Percentiles rank a stretch among this genome's conserved stretches.
phyloP scores from a whole-genome alignment of 2,329 filamentous ascomycete genomes.

The Verticillium longisporum region DNA sequence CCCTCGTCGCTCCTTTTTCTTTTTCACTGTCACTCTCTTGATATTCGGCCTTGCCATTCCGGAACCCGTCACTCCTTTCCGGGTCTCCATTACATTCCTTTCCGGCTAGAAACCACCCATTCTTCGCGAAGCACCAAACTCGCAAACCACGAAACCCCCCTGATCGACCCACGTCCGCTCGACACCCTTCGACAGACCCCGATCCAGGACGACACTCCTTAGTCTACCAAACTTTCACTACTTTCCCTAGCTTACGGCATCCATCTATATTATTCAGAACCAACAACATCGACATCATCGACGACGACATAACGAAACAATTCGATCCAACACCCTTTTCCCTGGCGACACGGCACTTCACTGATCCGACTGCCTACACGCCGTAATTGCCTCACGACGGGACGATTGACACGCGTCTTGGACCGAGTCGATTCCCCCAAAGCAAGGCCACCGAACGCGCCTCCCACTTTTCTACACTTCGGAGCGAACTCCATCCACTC shows the following conservation, averaged over 20 bases:
- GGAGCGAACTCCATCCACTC: conserved; percentile 6
- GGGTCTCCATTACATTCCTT: conserved; percentile 36
- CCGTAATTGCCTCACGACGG: background rate
- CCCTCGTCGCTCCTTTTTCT: conserved; percentile 29
- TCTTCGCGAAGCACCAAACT: conserved; percentile 10
- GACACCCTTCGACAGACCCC: conserved; percentile 6
- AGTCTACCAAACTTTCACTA: background rate
- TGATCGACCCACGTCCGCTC: conserved; percentile 8
- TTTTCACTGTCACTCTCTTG: conserved; percentile 45
- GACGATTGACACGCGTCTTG: background rate
- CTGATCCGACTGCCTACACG: background rate
- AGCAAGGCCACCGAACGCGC: background rate
- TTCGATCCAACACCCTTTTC: background rate
- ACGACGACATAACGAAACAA: background rate
- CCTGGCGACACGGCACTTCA: background rate
- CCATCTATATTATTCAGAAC: background rate
- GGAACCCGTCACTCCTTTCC: conserved; percentile 47
- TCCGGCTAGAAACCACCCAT: conserved; percentile 18
- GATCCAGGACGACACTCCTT: conserved; percentile 5
- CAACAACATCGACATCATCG: background rate
- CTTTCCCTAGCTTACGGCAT: background rate
- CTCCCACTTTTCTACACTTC: background rate
- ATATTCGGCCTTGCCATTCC: conserved; percentile 27
- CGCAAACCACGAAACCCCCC: conserved; percentile 11
- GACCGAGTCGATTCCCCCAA: background rate